A percentile compares a stretch with the other conserved stretches of the same genome.
Conservation (phyloP, 345 rosid species). For the Gossypium herbaceum region DNA sequence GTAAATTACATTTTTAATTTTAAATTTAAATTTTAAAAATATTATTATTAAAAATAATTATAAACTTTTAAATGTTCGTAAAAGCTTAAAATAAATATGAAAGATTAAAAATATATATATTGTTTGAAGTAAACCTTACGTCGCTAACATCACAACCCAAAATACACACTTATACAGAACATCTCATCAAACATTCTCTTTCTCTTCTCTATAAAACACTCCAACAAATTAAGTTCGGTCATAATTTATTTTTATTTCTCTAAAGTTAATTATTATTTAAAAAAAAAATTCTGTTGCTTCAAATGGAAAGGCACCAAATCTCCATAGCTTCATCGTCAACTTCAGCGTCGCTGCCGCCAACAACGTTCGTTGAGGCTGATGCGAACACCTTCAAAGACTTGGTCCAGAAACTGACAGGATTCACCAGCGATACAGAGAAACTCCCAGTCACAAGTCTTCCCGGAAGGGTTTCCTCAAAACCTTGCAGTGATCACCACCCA, state of each 20-base stretch:
- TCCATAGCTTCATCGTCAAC: conserved; percentile 12
- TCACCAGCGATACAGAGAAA: conserved; percentile 19
- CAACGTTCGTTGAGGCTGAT: conserved; percentile 50
- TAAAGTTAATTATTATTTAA: background rate
- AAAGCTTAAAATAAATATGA: too few relatives aligned
- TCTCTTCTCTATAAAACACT: conserved; percentile 7
- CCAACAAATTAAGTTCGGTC: background rate
- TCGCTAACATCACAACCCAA: background rate
- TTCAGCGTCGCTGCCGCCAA: conserved; percentile 24
- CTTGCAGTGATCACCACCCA: conserved; percentile 16
- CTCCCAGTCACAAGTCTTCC: conserved; percentile 27
- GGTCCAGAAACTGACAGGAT: conserved; percentile 49
- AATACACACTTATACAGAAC: background rate
- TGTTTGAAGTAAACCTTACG: background rate
- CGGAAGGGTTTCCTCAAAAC: conserved; percentile 20
- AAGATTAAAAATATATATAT: too few relatives aligned
- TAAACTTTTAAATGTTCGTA: too few relatives aligned
- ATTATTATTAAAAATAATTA: too few relatives aligned
- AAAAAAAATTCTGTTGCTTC: background rate
- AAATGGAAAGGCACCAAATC: conserved; percentile 26
- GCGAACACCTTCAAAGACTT: conserved; percentile 37
- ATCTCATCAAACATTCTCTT: conserved; percentile 3
- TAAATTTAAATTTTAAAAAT: too few relatives aligned
- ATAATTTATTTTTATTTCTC: background rate
- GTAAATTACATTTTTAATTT: too few relatives aligned